Base-by-base conservation (phyloP, 352 stramenopile species). In the Blastocystis sp. region DNA sequence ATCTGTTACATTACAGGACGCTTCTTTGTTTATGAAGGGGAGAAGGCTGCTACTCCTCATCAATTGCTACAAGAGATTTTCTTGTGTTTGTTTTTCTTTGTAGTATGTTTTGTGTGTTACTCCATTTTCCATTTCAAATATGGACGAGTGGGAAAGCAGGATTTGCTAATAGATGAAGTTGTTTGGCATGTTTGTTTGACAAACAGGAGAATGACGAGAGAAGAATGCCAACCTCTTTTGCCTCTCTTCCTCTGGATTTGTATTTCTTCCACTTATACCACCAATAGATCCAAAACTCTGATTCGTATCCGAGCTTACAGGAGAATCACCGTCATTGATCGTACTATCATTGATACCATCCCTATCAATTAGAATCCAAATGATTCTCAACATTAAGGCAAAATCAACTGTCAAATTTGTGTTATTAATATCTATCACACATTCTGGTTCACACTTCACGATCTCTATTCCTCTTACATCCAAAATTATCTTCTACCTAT, bases 341-440 rank as follows among this genome's bases (percentile, higher is more conserved):
- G 1, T 21, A 12, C 21, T 35, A n/a, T 69, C 59, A 32, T 75
- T 6, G 9, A 49, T 32, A 32, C 52, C 65, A 9, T 78, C 66
- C 66, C 43, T 78, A 59, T 29, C 6, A 29, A 29, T 56, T n/a
- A 24, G 21, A 37, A 43, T 78, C 9, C 16, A n/a, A 3, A 39
- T 54, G 6, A 32, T 37, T n/a, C 27, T 2, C n/a, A 39, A 57
- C 66, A 78, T 66, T n/a, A 56, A 37, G 9, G 58, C 49, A 42
- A 83, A 83, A 49, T 83, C 71, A 66, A 83, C 66, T 37, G 12
- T 56, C 49, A 83, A 32, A 46, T 83, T 83, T 6, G 71, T 67
- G 49, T 83, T 83, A 56, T 83, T 83, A 49, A 83, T 83, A 43
- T 83, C 71, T 14, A 83, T 63, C 19, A 63, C 71, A 66, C 42